Base-by-base conservation (phyloP, 2,329 filamentous ascomycete genomes). In the Clathrospora elynae region DNA sequence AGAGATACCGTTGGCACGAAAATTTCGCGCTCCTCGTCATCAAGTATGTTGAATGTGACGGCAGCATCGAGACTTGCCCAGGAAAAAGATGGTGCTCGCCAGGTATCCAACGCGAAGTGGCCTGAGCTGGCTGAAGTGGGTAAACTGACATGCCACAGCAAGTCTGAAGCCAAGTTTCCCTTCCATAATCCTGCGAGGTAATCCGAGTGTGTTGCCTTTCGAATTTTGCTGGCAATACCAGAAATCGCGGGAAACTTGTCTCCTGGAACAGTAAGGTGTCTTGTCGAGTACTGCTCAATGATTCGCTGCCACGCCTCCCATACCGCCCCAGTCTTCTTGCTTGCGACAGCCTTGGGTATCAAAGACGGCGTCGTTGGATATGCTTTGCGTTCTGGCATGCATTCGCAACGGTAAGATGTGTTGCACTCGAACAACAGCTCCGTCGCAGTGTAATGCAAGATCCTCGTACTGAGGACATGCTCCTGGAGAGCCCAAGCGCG, bases 131-230 rank as follows among this genome's bases (percentile, higher is more conserved):
- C 24, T 14, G 41, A 13, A 16, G 28, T 12, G 8, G 51, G 14
- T 6, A 45, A 20, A 10, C 46, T 29, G 6, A 49, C 49, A 14
- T 52, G 52, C 66, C 64, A 68, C n/a, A 68, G 43, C 8, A 68
- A 33, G 39, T 65, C 66, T 6, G 50, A 55, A 3, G 59, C 55
- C 10, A 68, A 31, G n/a, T 66, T 64, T 9, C 46, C 42, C 32
- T 61, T 61, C 64, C 66, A 68, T 0, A 68, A 26, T n/a, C 67
- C 66, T 10, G 61, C 61, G n/a, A 67, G n/a, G 16, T 68, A 70
- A 2, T 52, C 46, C 1, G 63, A 66, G 9, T 53, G 42, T 6
- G 64, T 65, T 9, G 58, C 60, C 26, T 57, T 53, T 19, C 55
- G 48, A 22, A 68, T 63, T 28, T 62, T 64, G 16, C 42, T 51